Percentiles rank a stretch among this genome's conserved stretches.
phyloP scores from a whole-genome alignment of 768 basidiomycete genomes.

The Pleurotus pulmonarius region DNA sequence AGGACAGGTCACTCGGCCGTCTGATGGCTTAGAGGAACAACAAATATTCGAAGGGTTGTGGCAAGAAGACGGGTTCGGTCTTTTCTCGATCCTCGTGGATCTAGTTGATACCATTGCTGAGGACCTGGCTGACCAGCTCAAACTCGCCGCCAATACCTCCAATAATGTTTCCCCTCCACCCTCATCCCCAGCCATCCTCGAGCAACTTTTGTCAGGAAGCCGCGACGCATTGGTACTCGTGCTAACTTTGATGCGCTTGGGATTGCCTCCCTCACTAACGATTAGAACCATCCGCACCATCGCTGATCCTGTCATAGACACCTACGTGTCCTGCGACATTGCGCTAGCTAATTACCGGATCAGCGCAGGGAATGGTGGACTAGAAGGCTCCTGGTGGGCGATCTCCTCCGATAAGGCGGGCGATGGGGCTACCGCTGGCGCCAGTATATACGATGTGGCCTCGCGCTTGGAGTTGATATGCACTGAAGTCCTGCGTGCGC shows the following conservation, averaged over 20 bases:
- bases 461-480: background rate
- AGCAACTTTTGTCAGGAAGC: constrained; percentile 51
- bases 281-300: constrained; percentile 45
- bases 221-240: constrained; percentile 54
- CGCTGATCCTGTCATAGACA: constrained; percentile 41
- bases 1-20: background rate
- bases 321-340: constrained; percentile 52
- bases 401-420: background rate
- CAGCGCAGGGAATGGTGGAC: background rate
- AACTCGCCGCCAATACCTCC: background rate
- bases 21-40: background rate
- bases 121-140: constrained; percentile 1
- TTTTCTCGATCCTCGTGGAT: background rate
- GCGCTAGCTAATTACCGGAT: constrained; percentile 15
- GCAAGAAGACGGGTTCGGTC: constrained; percentile 1
- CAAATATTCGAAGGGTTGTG: background rate
- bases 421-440: background rate
- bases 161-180: background rate
- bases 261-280: constrained; percentile 35
- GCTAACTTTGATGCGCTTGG: constrained; percentile 15
- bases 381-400: constrained; percentile 4
- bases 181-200: constrained; percentile 27
- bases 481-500: background rate
- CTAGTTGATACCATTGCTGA: background rate
- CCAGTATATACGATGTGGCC: background rate